Base-by-base conservation (phyloP, 2,329 filamentous ascomycete genomes). In the Trichoderma atroviride region DNA sequence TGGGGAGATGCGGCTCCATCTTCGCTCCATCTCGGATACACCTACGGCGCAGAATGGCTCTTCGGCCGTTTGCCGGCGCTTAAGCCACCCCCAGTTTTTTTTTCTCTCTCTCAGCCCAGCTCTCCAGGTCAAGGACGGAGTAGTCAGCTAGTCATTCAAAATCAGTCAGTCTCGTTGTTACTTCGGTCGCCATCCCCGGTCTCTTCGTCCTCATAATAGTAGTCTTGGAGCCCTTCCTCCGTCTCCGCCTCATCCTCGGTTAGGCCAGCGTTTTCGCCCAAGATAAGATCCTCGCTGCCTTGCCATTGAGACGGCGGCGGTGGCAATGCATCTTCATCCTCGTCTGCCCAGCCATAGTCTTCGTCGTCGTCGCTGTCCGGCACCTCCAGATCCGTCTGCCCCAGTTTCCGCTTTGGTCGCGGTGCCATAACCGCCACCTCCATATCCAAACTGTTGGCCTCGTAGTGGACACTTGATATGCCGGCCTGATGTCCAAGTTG, bases 261-360 rank as follows among this genome's bases (percentile, higher is more conserved):
- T 58, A 80, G 78, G 31, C 81, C 81, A 62, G 83, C 78, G 11
- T 81, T 77, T 56, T 83, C 82, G 60, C 84, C 84, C 5, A 89
- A 80, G 43, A 90, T 79, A 56, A 89, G 80, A 74, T 90, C 88
- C 74, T 91, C 88, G 73, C 88, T 90, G 24, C 88, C 88, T 78
- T 90, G 88, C 87, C 87, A 90, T 76, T 90, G 88, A 10, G 87
- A 87, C n/a, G 88, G 88, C 78, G 85, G 85, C 4, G 80, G 81
- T 13, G 88, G 87, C 74, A 89, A 80, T 62, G 85, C 83, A 68
- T 86, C 85, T 69, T 91, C 89, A 73, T 90, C 88, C 56, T 88
- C 86, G 64, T 91, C 87, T 50, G 86, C 86, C 91, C 91, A 93
- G 16, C 89, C 90, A 74, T 92, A 92, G 74, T 92, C 88, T 72